Base-by-base conservation (phyloP, 1,284 basidiomycete genomes). In the Microbotryomycetes sp. region DNA sequence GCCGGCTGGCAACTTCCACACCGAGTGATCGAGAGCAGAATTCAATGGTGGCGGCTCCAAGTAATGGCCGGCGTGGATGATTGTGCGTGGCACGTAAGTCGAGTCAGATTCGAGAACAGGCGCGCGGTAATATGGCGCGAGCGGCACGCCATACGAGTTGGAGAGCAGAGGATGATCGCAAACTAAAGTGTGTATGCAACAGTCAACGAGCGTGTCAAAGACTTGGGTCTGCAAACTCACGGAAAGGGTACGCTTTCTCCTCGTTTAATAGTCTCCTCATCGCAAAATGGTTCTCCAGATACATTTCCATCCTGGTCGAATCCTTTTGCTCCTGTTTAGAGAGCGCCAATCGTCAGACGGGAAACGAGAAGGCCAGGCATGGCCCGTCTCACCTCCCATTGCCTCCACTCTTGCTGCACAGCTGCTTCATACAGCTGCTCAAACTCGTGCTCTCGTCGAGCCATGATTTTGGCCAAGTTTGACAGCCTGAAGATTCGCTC, bases 131-230 rank as follows among this genome's bases (percentile, higher is more conserved):
- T 49, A 60, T 4, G 57, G 54, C 3, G 56, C 53, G 0, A 60
- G 64, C 15, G 64, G 64, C 5, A 62, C 54, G 52, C 54, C 57
- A 57, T 57, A 59, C 4, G 28, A n/a, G 52, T 62, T 60, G 54
- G 50, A 18, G 48, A 65, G 56, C 18, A 65, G 57, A 11, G 64
- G 60, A 23, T 65, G 64, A 28, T 65, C 61, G 45, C 64, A 60
- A 21, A 65, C 54, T n/a, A n/a, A n/a, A n/a, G n/a, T 56, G 45
- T 30, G n/a, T 2, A 21, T 4, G 3, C 2, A 21, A 18, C 1
- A 29, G 9, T 41, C 49, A 29, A 16, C 49, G 6, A 21, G n/a
- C 26, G 9, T 11, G 9, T 27, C 4, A 3, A 21, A 15, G 51
- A n/a, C 21, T 15, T 45, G 24, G 13, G 16, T 27, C 5, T 16